phyloP scores from a whole-genome alignment of 129 eudicot genomes.

The Artemisia argyi region DNA sequence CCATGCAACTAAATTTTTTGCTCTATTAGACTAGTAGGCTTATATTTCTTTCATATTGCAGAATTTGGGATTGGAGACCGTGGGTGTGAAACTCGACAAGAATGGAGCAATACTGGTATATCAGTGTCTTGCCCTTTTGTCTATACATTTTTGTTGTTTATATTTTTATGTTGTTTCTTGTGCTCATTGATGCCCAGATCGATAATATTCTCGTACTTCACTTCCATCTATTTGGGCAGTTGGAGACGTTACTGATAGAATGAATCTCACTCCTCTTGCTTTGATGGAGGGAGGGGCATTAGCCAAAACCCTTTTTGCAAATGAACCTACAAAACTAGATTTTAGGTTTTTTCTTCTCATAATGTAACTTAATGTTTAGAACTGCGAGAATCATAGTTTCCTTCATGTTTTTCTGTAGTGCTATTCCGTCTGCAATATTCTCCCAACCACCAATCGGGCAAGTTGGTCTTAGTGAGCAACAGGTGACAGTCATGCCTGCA shows the following conservation, averaged over 20 bases:
- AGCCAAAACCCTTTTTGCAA: constrained; percentile 88
- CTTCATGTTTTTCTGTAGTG: constrained; percentile 42
- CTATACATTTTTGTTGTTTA: not conserved
- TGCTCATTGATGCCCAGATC: constrained; percentile 49
- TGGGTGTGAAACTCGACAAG: constrained; percentile 79
- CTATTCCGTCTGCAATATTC: constrained; percentile 92
- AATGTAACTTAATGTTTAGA: not conserved
- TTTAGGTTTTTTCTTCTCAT: constrained; percentile 46
- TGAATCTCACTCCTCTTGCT: too few relatives aligned
- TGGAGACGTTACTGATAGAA: too few relatives aligned
- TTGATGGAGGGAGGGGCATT: constrained; percentile 98
- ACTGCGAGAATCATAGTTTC: constrained; percentile 14
- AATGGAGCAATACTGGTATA: constrained; percentile 93
- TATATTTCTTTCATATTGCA: constrained; percentile 33
- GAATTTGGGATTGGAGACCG: constrained; percentile 88
- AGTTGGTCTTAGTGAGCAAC: constrained; percentile 95
- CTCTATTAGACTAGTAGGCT: not conserved
- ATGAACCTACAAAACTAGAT: constrained; percentile 94
- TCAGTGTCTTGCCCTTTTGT: not conserved
- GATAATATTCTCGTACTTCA: constrained; percentile 85
- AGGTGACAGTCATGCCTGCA: constrained; percentile 49
- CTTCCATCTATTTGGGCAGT: constrained; percentile 99
- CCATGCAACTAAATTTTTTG: not conserved
- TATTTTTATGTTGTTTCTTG: constrained; percentile 2
- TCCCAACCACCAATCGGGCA: too few relatives aligned